Conservation (phyloP, 1,284 basidiomycete genomes). For the Ganoderma resinaceum region DNA sequence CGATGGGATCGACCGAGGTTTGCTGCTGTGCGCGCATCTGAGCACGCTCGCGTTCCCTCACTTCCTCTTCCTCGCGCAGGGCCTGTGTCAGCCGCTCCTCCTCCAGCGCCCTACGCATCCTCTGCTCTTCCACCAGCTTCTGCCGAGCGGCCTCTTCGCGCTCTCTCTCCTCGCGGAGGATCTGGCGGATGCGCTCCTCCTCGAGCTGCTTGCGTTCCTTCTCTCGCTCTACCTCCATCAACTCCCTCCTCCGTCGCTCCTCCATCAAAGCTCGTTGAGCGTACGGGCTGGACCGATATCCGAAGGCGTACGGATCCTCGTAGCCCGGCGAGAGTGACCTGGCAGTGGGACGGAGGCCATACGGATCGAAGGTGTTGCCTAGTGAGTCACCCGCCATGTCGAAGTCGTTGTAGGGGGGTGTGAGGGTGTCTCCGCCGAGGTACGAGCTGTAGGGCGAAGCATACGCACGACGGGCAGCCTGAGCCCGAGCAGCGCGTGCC, state of each 20-base stretch:
- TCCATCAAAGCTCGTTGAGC: slow-evolving; percentile 29
- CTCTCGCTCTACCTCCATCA: slow-evolving; percentile 35
- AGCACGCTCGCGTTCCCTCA: slow-evolving; percentile 22
- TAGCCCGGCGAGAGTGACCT: slow-evolving; percentile 16
- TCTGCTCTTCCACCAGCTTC: slow-evolving; percentile 28
- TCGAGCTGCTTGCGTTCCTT: slow-evolving; percentile 32
- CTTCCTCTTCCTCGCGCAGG: slow-evolving; percentile 26
- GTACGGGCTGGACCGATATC: slow-evolving; percentile 26
- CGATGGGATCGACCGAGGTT: slow-evolving; percentile 30
- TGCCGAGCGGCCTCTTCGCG: slow-evolving; percentile 35
- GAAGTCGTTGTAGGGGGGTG: slow-evolving; percentile 25
- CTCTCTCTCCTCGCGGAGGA: slow-evolving; percentile 33
- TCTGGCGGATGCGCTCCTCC: slow-evolving; percentile 31
- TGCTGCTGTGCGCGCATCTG: slow-evolving; percentile 25
- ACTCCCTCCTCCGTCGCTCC: slow-evolving; percentile 31
- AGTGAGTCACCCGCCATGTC: slow-evolving; percentile 18
- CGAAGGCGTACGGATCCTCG: slow-evolving; percentile 1
- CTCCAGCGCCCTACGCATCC: slow-evolving; percentile 23
- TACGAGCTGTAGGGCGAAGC: slow-evolving; percentile 36
- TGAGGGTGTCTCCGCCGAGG: slow-evolving; percentile 31
- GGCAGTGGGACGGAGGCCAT: slow-evolving; percentile 10
- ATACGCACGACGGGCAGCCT: slow-evolving; percentile 36
- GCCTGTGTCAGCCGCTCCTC: slow-evolving; percentile 26
- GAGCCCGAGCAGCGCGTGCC: slow-evolving; percentile 40
- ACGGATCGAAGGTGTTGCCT: slow-evolving; percentile 17